These are phyloP conservation scores for Dothistroma pini DNA, from an alignment of 2,329 filamentous ascomycete species.

Conservation along the genomic window DNA sequence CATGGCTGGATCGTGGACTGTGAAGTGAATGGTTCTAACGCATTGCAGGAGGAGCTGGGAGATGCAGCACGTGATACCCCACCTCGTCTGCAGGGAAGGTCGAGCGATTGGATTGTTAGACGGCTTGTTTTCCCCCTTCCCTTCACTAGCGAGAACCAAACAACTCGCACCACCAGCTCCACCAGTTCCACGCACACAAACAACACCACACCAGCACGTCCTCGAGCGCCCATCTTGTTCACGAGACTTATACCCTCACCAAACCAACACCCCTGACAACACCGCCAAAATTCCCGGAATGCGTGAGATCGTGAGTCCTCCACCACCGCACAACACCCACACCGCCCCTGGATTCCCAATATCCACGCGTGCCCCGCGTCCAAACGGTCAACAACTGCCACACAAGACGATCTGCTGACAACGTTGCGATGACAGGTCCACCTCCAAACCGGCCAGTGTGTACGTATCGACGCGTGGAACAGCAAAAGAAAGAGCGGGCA, in stretches of 20 bases:
- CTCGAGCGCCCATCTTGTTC: conserved; percentile 11
- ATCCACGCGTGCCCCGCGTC: conserved; percentile 44
- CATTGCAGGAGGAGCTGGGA: background rate
- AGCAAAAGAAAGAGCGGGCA: conserved; percentile 23
- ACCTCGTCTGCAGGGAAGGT: background rate
- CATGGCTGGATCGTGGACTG: conserved; percentile 2
- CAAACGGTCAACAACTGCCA: conserved; percentile 33
- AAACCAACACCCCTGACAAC: conserved; percentile 26
- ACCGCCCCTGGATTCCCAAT: conserved; percentile 22
- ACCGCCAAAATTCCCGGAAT: conserved; percentile 46
- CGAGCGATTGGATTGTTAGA: background rate
- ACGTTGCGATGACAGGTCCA: conserved; percentile 70
- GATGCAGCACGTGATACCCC: background rate
- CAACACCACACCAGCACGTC: conserved; percentile 11
- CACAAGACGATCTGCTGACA: conserved; percentile 55
- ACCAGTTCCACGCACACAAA: conserved; percentile 3
- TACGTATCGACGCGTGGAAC: conserved; percentile 52
- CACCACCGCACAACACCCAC: conserved; percentile 5
- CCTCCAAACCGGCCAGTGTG: conserved; percentile 99
- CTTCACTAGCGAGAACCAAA: background rate
- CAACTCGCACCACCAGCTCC: conserved; percentile 9
- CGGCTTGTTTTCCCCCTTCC: conserved; percentile 1
- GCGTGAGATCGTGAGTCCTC: conserved; percentile 66
- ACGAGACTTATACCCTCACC: conserved; percentile 11
- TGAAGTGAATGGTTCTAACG: background rate